A percentile compares a stretch with the other conserved stretches of the same genome.
Evolutionary conservation across 257 asterid species (phyloP).

Genomic region (Solanum virginianum): DNA sequence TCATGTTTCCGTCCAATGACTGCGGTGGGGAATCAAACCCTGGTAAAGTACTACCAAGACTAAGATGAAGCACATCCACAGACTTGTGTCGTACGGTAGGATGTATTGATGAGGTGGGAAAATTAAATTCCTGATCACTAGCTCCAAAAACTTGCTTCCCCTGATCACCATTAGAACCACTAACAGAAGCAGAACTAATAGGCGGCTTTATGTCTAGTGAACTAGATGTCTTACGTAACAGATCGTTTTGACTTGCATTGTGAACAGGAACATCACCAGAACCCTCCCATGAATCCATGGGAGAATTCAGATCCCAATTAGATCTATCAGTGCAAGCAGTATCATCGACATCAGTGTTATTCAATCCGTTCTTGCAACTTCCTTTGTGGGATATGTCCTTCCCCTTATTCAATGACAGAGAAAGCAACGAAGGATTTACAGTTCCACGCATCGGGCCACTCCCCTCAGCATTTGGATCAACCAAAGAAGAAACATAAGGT

Average conservation of each 20-base stretch:
- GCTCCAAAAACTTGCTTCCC: conserved; percentile 26
- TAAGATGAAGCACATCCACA: conserved; percentile 50
- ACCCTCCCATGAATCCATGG: conserved; percentile 78
- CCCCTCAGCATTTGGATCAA: conserved; percentile 2
- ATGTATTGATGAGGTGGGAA: conserved; percentile 9
- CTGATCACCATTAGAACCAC: conserved; percentile 6
- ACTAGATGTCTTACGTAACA: conserved; percentile 9
- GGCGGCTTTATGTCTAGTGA: conserved; percentile 3
- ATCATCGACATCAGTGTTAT: conserved; percentile 5
- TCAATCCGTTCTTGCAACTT: conserved; percentile 5
- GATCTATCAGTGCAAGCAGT: conserved; percentile 29
- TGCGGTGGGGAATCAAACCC: conserved; percentile 14
- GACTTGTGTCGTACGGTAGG: conserved; percentile 12
- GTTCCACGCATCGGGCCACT: conserved; percentile 6
- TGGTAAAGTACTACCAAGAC: conserved; percentile 37
- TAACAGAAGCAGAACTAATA: conserved; percentile 4
- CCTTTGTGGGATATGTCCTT: conserved; percentile 7
- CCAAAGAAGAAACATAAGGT: conserved; percentile 11
- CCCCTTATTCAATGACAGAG: conserved; percentile 27
- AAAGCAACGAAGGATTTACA: conserved; percentile 32
- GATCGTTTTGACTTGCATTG: conserved; percentile 9
- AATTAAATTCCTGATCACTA: conserved; percentile 15
- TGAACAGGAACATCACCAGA: conserved; percentile 21
- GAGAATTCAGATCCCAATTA: conserved; percentile 78
- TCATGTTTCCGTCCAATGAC: conserved; percentile 12